phyloP scores from a whole-genome alignment of 140 eudicot genomes.

The Oenanthe javanica region DNA sequence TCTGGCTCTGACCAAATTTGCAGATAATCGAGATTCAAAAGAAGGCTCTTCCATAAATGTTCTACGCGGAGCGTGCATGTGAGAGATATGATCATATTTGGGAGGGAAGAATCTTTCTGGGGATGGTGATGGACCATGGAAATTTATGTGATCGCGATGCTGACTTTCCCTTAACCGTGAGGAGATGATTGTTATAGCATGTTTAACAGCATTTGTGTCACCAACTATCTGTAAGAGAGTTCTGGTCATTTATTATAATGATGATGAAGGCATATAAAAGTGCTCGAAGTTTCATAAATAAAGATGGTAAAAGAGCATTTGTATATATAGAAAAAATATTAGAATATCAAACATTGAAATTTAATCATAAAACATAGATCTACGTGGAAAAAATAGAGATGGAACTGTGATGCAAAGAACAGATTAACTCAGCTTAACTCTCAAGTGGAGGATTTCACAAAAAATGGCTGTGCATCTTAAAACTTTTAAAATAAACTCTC shows the following conservation, averaged over 20 bases:
- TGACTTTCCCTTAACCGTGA: constrained; percentile 94
- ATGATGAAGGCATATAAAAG: not conserved
- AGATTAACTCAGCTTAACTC: not conserved
- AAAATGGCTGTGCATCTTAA: not conserved
- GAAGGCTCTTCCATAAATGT: constrained; percentile 46
- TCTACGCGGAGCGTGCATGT: constrained; percentile 41
- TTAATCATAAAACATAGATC: not conserved
- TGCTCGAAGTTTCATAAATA: not conserved
- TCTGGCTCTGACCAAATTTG: constrained; percentile 20
- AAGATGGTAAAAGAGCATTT: not conserved
- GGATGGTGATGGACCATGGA: constrained; percentile 51
- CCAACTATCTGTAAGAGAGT: constrained; percentile 64
- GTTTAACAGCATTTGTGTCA: constrained; percentile 70
- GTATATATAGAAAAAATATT: not conserved
- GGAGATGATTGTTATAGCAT: constrained; percentile 69
- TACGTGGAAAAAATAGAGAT: not conserved
- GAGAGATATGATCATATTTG: constrained; percentile 64
- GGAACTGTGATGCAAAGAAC: not conserved
- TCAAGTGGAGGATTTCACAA: not conserved
- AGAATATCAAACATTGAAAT: not conserved
- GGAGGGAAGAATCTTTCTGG: constrained; percentile 57
- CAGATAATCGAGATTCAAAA: constrained; percentile 45
- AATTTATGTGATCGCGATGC: constrained; percentile 76
- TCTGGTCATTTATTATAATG: not conserved
- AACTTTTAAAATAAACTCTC: not conserved